Evolutionary conservation across 495 filamentous ascomycete genomes (phyloP).

Genomic region (Aspergillus wentii): DNA sequence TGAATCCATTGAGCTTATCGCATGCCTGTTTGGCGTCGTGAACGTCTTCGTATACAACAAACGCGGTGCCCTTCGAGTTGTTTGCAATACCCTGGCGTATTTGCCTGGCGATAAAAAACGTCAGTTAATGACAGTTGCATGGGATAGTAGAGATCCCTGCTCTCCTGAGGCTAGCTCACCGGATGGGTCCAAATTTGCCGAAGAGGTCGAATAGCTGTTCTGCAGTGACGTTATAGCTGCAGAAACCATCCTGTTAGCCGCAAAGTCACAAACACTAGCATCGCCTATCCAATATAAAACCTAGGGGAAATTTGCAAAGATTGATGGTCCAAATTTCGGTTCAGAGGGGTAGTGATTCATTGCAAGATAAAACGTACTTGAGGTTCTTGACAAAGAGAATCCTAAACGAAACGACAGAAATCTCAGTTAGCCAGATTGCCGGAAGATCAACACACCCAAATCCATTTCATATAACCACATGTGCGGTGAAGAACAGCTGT

Average conservation of each 20-base stretch:
- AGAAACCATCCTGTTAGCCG: constrained; percentile 9
- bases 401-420: too few relatives aligned
- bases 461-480: not conserved
- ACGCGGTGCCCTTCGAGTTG: constrained; percentile 97
- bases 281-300: too few relatives aligned
- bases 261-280: too few relatives aligned
- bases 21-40: constrained; percentile 98
- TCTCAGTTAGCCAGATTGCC: too few relatives aligned
- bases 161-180: constrained; percentile 50
- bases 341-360: constrained; percentile 13
- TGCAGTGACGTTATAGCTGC: constrained; percentile 89
- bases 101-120: constrained; percentile 61
- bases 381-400: constrained; percentile 98
- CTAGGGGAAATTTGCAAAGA: too few relatives aligned
- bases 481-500: too few relatives aligned
- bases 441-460: not conserved
- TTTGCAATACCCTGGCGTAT: constrained; percentile 96
- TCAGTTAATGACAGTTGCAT: constrained; percentile 33
- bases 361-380: constrained; percentile 53
- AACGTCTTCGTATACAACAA: constrained; percentile 98
- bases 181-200: constrained; percentile 89
- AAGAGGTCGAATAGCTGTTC: constrained; percentile 94
- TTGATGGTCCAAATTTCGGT: constrained; percentile 3
- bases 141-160: constrained; percentile 1
- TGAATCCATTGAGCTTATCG: constrained; percentile 99